Percentiles rank a stretch among this genome's conserved stretches.
Conservation (phyloP, 495 filamentous ascomycete species). For the Penicillium turbatum region DNA sequence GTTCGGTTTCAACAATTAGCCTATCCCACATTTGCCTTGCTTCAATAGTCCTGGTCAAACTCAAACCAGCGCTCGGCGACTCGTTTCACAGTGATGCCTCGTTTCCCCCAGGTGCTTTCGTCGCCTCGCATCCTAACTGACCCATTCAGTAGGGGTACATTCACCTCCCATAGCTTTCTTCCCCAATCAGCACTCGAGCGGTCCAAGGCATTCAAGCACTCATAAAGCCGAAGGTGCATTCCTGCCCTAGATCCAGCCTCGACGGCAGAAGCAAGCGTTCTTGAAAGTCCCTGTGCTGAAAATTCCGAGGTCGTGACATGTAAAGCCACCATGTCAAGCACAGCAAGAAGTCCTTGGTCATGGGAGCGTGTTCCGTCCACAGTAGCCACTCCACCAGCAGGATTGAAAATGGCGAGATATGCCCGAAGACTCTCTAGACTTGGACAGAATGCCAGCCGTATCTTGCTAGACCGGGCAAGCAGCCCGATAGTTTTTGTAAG, state of each 20-base stretch:
- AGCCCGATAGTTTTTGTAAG: conserved; percentile 63
- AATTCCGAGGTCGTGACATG: conserved; percentile 75
- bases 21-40: not conserved
- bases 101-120: conserved; percentile 59
- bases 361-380: not conserved
- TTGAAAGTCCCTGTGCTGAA: conserved; percentile 75
- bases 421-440: conserved; percentile 74
- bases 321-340: conserved; percentile 62
- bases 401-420: conserved; percentile 56
- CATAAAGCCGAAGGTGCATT: conserved; percentile 38
- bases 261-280: conserved; percentile 61
- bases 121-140: conserved; percentile 50
- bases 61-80: conserved; percentile 71
- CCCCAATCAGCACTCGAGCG: conserved; percentile 26
- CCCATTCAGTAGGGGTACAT: conserved; percentile 61
- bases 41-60: conserved; percentile 35
- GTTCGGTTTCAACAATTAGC: not conserved
- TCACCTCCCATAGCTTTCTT: conserved; percentile 46
- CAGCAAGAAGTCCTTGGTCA: conserved; percentile 43
- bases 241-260: conserved; percentile 51
- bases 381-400: not conserved
- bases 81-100: conserved; percentile 58
- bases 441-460: conserved; percentile 66
- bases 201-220: conserved; percentile 37
- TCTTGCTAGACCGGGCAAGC: conserved; percentile 60